Base-by-base conservation (phyloP, 164 flowering plant genomes). In the Liquidambar formosana region DNA sequence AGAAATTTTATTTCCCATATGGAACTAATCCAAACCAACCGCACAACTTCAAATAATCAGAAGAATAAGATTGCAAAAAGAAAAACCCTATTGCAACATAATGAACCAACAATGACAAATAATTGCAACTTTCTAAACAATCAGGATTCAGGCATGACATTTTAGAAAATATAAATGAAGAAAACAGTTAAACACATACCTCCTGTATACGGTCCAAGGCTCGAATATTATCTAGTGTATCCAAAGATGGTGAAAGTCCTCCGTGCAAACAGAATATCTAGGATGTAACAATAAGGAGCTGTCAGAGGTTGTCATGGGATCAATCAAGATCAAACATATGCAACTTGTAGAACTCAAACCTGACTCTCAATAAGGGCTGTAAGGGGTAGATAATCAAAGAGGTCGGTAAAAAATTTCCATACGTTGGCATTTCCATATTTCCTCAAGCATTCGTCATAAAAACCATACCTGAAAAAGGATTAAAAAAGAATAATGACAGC, bases 321-420 rank as follows among this genome's bases (percentile, higher is more conserved):
- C 9, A 44, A 68, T 23, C 18, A 25, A 60, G 2, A 23, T 49
- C 41, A 60, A 53, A 2, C 19, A 22, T 18, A 27, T 41, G 19
- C 8, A 26, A 46, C 11, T 3, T 52, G 22, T 12, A 21, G 1
- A 64, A 61, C 33, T 47, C 81, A 56, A 69, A 80, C 83, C 83
- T 80, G 83, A 66, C 83, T 80, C 75, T 80, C 83, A 41, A 80
- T 77, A 47, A 80, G 83, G 19, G 83, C 83, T 28, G 83, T 80
- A n/a, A 80, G 76, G 23, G 83, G 83, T 51, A 80, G 66, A 63
- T 80, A 80, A 72, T 80, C 80, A 60, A 80, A 80, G 27, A 80
- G 71, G 63, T 79, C 82, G 1, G 82, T 79, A 33, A 79, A 79
- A 63, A 67, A 61, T 65, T 79, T 79, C 82, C 82, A 79, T 33